Conservation (phyloP, 805 yeast genomes). For the Metschnikowia continentalis region DNA sequence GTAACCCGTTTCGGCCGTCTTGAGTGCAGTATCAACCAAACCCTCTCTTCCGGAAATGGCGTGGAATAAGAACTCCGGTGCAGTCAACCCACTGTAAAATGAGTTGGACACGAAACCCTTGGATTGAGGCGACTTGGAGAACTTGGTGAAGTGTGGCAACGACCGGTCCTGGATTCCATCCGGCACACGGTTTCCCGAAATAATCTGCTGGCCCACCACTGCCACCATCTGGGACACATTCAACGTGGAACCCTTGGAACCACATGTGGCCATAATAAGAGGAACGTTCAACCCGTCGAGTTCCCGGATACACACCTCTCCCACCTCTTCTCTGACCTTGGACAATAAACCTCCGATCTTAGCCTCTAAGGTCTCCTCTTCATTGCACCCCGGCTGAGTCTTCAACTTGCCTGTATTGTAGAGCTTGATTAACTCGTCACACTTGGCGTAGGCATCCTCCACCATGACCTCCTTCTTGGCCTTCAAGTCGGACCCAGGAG, state of each 20-base stretch:
- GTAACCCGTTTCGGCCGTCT: slow-evolving; percentile 98
- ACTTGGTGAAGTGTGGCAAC: slow-evolving; percentile 92
- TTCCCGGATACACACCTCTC: slow-evolving; percentile 94
- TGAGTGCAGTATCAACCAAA: slow-evolving; percentile 97
- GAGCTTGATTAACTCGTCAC: slow-evolving; percentile 82
- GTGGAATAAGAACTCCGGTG: slow-evolving; percentile 98
- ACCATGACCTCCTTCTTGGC: slow-evolving; percentile 81
- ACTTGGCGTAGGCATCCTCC: slow-evolving; percentile 81
- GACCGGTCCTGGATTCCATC: slow-evolving; percentile 99
- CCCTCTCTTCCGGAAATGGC: slow-evolving; percentile 99
- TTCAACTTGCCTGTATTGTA: slow-evolving; percentile 85
- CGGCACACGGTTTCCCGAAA: slow-evolving; percentile 97
- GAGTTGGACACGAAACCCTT: slow-evolving; percentile 98
- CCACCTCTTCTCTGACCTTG: slow-evolving; percentile 97
- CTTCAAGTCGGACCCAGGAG: slow-evolving; percentile 80
- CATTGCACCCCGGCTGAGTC: slow-evolving; percentile 98
- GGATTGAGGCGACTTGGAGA: slow-evolving; percentile 94
- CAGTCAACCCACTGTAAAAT: slow-evolving; percentile 93
- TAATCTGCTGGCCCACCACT: slow-evolving; percentile 98
- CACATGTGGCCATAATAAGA: slow-evolving; percentile 98
- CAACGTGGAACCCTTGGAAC: slow-evolving; percentile 96
- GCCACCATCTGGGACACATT: slow-evolving; percentile 99
- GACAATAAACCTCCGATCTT: slow-evolving; percentile 94
- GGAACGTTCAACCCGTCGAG: slow-evolving; percentile 91
- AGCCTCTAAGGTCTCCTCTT: slow-evolving; percentile 96